phyloP scores from a whole-genome alignment of 2,329 filamentous ascomycete species.

The Colletotrichum karsti region DNA sequence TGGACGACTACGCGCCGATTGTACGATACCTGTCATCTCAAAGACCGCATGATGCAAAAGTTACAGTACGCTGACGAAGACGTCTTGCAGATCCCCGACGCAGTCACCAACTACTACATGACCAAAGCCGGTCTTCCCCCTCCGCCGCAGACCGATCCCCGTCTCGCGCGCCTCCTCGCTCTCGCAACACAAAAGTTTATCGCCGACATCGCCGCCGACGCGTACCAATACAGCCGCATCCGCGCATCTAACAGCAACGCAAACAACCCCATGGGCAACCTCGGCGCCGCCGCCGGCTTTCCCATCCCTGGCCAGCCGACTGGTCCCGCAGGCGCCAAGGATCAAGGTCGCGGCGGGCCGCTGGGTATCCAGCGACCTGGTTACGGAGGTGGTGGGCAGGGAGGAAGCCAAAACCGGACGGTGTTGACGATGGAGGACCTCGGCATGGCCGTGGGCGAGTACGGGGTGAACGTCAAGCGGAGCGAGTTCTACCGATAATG shows the following conservation, averaged over 20 bases:
- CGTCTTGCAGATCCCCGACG: conserved; percentile 83
- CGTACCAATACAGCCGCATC: conserved; percentile 97
- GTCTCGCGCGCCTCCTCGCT: conserved; percentile 90
- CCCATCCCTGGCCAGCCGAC: conserved; percentile 68
- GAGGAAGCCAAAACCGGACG: conserved; percentile 87
- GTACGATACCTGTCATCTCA: conserved; percentile 62
- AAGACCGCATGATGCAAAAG: background rate
- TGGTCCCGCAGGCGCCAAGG: conserved; percentile 66
- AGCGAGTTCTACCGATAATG: conserved; percentile 91
- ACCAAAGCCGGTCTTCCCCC: conserved; percentile 94
- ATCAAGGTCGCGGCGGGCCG: conserved; percentile 65
- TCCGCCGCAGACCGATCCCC: conserved; percentile 87
- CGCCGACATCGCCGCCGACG: conserved; percentile 94
- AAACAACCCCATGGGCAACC: conserved; percentile 90
- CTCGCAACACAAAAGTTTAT: conserved; percentile 99
- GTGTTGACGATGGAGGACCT: conserved; percentile 99
- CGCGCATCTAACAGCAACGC: conserved; percentile 87
- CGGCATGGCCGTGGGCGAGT: conserved; percentile 97
- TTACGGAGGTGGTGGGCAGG: conserved; percentile 88
- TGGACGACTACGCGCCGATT: conserved; percentile 98
- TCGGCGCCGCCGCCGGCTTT: conserved; percentile 79
- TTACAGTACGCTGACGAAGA: background rate
- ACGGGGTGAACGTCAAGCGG: conserved; percentile 96
- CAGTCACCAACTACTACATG: conserved; percentile 97
- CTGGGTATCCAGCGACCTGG: conserved; percentile 80